Conservation (phyloP, 1,139 yeast genomes). For the Scheffersomyces illinoinensis region DNA sequence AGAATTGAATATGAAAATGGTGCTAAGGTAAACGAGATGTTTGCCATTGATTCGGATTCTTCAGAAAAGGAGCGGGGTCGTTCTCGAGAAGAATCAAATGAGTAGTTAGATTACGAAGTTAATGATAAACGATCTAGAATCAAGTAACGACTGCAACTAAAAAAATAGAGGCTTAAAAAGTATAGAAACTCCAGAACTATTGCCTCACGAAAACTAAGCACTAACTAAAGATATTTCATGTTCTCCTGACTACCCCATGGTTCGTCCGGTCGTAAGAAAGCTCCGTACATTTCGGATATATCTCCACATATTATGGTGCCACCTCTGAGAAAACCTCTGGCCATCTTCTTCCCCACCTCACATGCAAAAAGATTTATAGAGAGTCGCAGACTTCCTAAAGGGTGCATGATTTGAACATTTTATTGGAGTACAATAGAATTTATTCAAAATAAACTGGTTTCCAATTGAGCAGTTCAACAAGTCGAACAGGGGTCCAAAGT, state of each 20-base stretch:
- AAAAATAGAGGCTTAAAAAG: not conserved
- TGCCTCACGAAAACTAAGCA: not conserved
- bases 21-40: not conserved
- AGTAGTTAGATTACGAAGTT: not conserved
- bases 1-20: slow-evolving; percentile 14
- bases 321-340: not conserved
- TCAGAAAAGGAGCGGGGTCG: not conserved
- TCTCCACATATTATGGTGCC: not conserved
- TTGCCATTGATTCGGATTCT: not conserved
- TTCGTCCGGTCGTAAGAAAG: not conserved
- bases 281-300: not conserved
- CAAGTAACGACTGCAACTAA: not conserved
- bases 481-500: not conserved
- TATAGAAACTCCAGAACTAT: not conserved
- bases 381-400: not conserved
- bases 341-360: not conserved
- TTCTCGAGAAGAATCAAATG: not conserved
- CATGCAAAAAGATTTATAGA: not conserved
- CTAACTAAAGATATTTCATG: not conserved
- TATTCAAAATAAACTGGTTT: not conserved
- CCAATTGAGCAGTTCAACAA: too few relatives aligned
- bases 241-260: not conserved
- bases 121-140: not conserved
- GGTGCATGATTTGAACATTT: not conserved
- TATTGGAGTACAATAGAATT: too few relatives aligned